Conservation (phyloP, 306 rosid species). For the Ormosia semicastrata region DNA sequence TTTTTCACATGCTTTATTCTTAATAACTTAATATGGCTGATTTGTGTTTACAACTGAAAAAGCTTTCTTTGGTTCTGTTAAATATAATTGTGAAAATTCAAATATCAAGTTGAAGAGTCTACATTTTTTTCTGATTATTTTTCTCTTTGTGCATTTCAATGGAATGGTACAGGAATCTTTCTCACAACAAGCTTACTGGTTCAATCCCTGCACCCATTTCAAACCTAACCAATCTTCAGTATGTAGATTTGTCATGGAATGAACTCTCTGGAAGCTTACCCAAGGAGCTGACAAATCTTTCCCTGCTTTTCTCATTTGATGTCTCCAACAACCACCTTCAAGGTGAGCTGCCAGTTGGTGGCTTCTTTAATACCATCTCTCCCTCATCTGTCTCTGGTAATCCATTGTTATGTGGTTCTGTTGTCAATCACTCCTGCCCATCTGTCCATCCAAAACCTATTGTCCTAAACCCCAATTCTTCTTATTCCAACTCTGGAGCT, state of each 20-base stretch:
- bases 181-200: conserved; percentile 81
- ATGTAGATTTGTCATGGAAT: conserved; percentile 80
- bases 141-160: conserved; percentile 16
- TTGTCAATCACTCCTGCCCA: conserved; percentile 72
- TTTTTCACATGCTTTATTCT: conserved; percentile 13
- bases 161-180: conserved; percentile 65
- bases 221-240: conserved; percentile 70
- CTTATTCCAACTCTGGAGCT: conserved; percentile 41
- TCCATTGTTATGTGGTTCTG: conserved; percentile 84
- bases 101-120: not conserved
- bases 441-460: conserved; percentile 89
- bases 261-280: conserved; percentile 82
- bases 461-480: conserved; percentile 93
- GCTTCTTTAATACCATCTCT: conserved; percentile 81
- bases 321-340: conserved; percentile 76
- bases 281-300: conserved; percentile 79
- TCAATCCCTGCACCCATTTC: conserved; percentile 73
- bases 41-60: not conserved
- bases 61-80: not conserved
- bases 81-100: not conserved
- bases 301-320: conserved; percentile 66
- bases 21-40: not conserved
- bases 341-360: conserved; percentile 93
- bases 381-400: conserved; percentile 67
- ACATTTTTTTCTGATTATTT: conserved; percentile 26